Evolutionary conservation across 805 yeast genomes (phyloP), one percentile per base, ranked within the genome.

Genomic region (Myxozyma monticola): DNA sequence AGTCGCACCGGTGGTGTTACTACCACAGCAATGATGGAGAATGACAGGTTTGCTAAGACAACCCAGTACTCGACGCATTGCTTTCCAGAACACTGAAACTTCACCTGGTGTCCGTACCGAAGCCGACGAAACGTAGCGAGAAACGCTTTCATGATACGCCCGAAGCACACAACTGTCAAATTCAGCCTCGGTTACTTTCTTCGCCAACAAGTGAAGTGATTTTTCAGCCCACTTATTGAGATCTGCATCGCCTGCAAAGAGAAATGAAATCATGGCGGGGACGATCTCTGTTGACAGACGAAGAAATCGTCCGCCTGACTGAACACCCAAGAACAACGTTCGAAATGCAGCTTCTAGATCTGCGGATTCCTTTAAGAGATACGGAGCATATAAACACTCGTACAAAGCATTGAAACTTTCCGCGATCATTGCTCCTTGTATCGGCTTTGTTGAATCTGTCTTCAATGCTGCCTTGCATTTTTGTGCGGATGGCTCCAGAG

Each of bases 251-350:
- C 28, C 41, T 24, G 33, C 15, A 38, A 60, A 60, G 35, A 51
- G 17, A 41, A 60, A 60, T 26, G 54, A 26, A 18, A 60, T 44
- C 56, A 60, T 57, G 2, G 60, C 63, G 5, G 63, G 63, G 18
- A 60, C 61, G 18, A 60, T 41, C 29, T 59, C 60, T 29, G 60
- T 40, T 12, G 60, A 49, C 21, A 60, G 40, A 4, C 54, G 46
- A 25, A 60, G 50, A 26, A 60, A 60, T 29, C 59, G 25, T 1
- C 62, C 63, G 18, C 59, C 58, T 2, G 50, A 22, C 40, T 60
- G 63, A n/a, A 60, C 46, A 4, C 63, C 63, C 9, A 59, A 37
- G 33, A 60, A 60, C 8, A 60, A 51, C 7, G 44, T 15, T 6
- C 44, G 30, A 24, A 54, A 54, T 9, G 18, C 43, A 7, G 30